Evolutionary conservation across 2,329 filamentous ascomycete species (phyloP).

Genomic region (Microsporum audouinii): DNA sequence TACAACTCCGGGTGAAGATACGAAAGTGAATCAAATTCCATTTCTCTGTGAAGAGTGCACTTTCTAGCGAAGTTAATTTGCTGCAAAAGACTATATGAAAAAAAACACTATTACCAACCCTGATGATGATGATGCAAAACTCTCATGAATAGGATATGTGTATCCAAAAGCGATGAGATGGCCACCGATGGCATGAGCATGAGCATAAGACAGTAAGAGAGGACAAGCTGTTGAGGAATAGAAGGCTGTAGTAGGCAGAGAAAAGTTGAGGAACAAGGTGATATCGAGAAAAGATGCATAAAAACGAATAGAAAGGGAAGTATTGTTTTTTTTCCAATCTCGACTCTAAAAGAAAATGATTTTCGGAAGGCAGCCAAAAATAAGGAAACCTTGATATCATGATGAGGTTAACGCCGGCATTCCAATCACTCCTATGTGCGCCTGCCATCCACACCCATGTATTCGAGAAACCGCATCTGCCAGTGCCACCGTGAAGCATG

Average conservation of each 20-base stretch:
- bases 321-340: neutral
- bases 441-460: conserved; percentile 1
- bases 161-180: neutral
- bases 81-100: neutral
- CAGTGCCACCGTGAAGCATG: neutral
- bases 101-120: neutral
- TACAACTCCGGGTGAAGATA: neutral
- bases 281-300: neutral
- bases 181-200: neutral
- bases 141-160: neutral
- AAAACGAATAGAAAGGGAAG: neutral
- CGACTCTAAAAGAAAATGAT: neutral
- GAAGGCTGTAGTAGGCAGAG: neutral
- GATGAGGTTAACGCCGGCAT: neutral
- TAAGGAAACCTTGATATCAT: neutral
- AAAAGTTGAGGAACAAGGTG: neutral
- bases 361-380: neutral
- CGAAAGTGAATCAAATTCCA: neutral
- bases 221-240: neutral
- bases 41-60: neutral
- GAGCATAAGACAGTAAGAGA: neutral
- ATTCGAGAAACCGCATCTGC: neutral
- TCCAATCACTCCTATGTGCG: neutral
- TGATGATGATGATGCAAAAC: neutral
- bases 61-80: neutral